Evolutionary conservation across 129 eudicot genomes (phyloP), one percentile per base, ranked within the genome.

Genomic region (Artemisia tridentata): DNA sequence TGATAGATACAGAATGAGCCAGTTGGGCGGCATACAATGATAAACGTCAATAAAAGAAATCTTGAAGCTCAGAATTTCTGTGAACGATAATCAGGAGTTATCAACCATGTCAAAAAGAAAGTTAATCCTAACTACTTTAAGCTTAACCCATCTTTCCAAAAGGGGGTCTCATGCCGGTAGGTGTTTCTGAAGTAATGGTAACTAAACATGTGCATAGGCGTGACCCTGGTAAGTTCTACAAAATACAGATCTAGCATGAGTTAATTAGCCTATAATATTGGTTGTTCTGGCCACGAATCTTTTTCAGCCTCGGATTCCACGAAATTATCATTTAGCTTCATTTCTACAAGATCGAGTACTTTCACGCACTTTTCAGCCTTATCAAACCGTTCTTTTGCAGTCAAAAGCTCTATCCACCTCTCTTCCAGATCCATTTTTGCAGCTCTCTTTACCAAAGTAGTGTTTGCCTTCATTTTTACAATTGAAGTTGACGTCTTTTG

Each of bases 371-470:
- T 72, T 29, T 83, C 74, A 1, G 78, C 72, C 62, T 79, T 69
- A 3, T 52, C 48, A 31, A 66, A 48, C 56, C 67, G n/a, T 59
- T 65, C 50, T 27, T 70, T 71, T 0, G 79, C 80, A 13, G 56
- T 73, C 20, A 43, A 15, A 1, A 82, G 62, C 75, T 57, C 75
- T 8, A 46, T 76, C 14, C 16, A 49, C 52, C 69, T 78, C 68
- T 69, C 67, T 41, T 69, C 57, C 52, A 83, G 47, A 8, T 83
- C 82, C 25, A 5, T 72, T 62, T 59, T 21, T 4, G 84, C 84
- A 10, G 77, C 77, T 65, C n/a, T 69, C 18, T 56, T 54, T 8
- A 68, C 76, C 8, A 72, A 43, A 16, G 19, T 19, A 1, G 54
- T 31, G 38, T 31, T 31, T 31, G 38, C 38, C 38, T 31, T 31